Evolutionary conservation across 495 filamentous ascomycete species (phyloP), one percentile per base, ranked within the genome.

Genomic region (Talaromyces trachyspermus): DNA sequence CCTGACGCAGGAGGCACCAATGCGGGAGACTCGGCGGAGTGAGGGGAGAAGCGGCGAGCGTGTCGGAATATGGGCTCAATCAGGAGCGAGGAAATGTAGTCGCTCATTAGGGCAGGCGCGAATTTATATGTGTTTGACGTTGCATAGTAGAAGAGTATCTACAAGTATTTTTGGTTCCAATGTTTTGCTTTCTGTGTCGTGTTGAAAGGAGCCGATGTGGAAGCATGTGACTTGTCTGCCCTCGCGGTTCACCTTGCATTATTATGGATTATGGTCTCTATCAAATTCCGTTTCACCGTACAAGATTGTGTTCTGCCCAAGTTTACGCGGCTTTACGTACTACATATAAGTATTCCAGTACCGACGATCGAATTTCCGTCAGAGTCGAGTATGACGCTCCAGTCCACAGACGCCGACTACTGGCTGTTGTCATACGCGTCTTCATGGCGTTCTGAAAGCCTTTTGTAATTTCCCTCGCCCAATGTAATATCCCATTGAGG

Each of bases 1-100:
- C 23, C 19, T 17, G 39, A 23, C 20, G 39, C 24, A 42, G 23
- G 39, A 11, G 39, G 20, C 20, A 24, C n/a, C 14, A 20, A 22
- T 6, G 17, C 37, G 37, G 33, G 38, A 17, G 26, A 37, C 15
- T 48, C 30, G 32, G 45, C 23, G 15, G 38, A 47, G 25, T 51
- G 64, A 52, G 69, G 62, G 35, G 83, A 86, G 59, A 84, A 80
- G 50, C 84, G 81, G 50, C 81, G 79, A 50, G 83, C 82, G 67
- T 86, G 79, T 64, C 83, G 83, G 56, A 88, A 69, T 58, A 87
- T 84, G 43, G 85, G 80, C 53, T 86, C 85, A 57, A 87, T 83
- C 50, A 90, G 63, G 54, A 89, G 81, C 24, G 87, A 84, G 35
- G 76, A 75, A 48, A 91, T 76, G 48, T 86, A 73, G 60, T 75